phyloP scores from a whole-genome alignment of 2,329 filamentous ascomycete genomes.

The Nectriaceae sp. region DNA sequence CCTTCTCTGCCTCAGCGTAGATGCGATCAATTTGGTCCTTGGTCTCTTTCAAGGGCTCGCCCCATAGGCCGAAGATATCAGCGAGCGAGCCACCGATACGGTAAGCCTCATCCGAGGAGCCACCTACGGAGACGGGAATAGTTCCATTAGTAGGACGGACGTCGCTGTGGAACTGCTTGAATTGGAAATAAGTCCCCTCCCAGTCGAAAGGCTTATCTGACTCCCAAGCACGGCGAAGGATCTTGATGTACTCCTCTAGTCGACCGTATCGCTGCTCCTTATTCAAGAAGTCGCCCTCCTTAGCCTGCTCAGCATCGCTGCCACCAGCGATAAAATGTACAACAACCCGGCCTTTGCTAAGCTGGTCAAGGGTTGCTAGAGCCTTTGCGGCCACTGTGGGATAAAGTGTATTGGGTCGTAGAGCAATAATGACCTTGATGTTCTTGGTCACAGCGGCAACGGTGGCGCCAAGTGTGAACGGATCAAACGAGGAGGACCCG shows the following conservation, averaged over 20 bases:
- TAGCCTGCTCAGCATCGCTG: conserved; percentile 60
- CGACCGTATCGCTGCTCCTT: conserved; percentile 61
- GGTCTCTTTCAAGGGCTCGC: conserved; percentile 64
- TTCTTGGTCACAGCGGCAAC: conserved; percentile 59
- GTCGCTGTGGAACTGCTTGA: conserved; percentile 57
- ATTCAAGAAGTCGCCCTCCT: conserved; percentile 59
- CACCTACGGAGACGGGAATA: conserved; percentile 61
- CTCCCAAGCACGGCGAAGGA: conserved; percentile 59
- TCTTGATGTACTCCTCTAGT: conserved; percentile 63
- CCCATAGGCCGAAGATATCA: conserved; percentile 66
- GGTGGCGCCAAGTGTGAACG: conserved; percentile 59
- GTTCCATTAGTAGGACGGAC: conserved; percentile 55
- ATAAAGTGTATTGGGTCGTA: conserved; percentile 59
- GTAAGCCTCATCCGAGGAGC: conserved; percentile 60
- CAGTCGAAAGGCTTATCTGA: conserved; percentile 61
- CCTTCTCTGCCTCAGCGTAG: conserved; percentile 59
- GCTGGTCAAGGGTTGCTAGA: conserved; percentile 61
- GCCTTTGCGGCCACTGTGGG: conserved; percentile 64
- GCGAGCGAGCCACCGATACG: conserved; percentile 58
- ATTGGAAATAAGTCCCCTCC: conserved; percentile 60
- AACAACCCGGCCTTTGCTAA: conserved; percentile 57
- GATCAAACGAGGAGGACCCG: conserved; percentile 45
- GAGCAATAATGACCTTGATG: conserved; percentile 61
- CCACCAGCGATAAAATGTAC: conserved; percentile 66
- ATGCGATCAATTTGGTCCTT: conserved; percentile 63